Evolutionary conservation across 441 rosid genomes (phyloP).

Genomic region (California macrophylla): DNA sequence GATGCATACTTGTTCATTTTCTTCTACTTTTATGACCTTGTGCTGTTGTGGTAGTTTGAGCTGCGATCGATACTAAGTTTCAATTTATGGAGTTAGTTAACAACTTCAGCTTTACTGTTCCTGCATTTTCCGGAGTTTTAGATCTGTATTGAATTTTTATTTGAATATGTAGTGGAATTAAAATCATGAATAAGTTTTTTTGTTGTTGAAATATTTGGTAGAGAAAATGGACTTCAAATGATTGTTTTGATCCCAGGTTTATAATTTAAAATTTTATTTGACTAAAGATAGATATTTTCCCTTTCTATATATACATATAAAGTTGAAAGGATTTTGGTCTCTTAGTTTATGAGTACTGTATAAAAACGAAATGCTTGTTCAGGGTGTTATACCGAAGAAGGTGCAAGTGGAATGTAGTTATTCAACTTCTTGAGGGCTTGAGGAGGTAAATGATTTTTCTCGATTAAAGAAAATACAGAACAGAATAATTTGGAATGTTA

Average conservation of each 20-base stretch:
- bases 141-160: slow-evolving; percentile 16
- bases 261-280: too few relatives aligned
- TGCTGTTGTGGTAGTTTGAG: background rate
- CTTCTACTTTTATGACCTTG: background rate
- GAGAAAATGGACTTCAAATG: background rate
- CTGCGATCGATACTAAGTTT: background rate
- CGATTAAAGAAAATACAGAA: background rate
- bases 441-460: background rate
- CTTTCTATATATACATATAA: background rate
- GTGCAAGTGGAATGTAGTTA: background rate
- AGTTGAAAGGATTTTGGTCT: background rate
- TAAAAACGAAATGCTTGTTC: background rate
- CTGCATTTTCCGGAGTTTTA: slow-evolving; percentile 3
- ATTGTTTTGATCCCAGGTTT: background rate
- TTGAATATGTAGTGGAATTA: slow-evolving; percentile 12
- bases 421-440: background rate
- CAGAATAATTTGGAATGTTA: background rate
- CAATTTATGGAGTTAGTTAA: background rate
- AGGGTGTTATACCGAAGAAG: background rate
- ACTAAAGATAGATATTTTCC: too few relatives aligned
- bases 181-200: background rate
- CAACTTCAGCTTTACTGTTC: background rate
- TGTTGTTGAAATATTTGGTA: background rate
- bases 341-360: background rate
- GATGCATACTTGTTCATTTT: too few relatives aligned